Conservation (phyloP, 83 land plant genomes). For the Picea abies region DNA sequence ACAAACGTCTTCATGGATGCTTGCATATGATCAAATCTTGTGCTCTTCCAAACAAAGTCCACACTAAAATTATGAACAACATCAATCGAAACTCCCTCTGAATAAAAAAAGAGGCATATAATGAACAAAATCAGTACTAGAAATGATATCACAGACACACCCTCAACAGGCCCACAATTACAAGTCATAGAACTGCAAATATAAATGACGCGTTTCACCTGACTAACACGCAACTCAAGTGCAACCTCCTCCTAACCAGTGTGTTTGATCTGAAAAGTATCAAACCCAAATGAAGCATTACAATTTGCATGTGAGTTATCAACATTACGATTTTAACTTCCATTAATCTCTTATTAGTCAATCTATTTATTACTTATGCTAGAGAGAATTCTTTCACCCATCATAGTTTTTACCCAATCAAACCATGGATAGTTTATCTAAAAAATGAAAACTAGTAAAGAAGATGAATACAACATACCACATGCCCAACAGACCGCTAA, state of each 20-base stretch:
- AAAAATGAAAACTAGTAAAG: background rate
- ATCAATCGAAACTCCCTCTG: constrained; percentile 99
- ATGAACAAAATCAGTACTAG: background rate
- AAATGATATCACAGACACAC: background rate
- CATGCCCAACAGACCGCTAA: constrained; percentile 99
- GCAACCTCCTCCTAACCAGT: constrained; percentile 99
- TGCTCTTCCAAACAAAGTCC: constrained; percentile 99
- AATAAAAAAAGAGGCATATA: background rate
- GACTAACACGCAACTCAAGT: constrained; percentile 96
- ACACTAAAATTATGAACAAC: constrained; percentile 95
- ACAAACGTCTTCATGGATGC: constrained; percentile 99
- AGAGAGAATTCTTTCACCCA: background rate
- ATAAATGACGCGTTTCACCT: constrained; percentile 48
- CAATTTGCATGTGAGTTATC: too few species aligned
- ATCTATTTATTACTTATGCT: background rate
- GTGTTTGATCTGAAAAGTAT: constrained; percentile 71
- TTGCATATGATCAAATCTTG: constrained; percentile 99
- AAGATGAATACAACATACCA: constrained; percentile 56
- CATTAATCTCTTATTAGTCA: background rate
- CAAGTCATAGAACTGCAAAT: background rate
- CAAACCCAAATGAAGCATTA: constrained; percentile 1
- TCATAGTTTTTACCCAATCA: constrained; percentile 7
- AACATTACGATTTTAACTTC: background rate
- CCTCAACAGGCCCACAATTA: too few species aligned
- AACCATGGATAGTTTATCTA: background rate